Evolutionary conservation across 306 rosid genomes (phyloP), one percentile per base, ranked within the genome.

Genomic region (Argentina anserina): DNA sequence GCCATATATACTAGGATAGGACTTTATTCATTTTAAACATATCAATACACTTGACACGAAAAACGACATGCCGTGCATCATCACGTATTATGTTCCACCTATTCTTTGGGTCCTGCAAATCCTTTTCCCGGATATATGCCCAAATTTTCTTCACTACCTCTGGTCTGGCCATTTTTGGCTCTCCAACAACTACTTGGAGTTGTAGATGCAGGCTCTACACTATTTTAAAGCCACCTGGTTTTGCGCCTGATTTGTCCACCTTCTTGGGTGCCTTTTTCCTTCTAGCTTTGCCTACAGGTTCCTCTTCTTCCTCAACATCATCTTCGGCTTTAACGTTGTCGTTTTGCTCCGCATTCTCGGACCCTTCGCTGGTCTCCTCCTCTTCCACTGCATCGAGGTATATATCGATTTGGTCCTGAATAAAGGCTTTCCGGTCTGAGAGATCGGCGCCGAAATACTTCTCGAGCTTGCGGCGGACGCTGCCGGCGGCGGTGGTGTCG

Each of bases 121-220:
- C 33, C 47, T 55, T 70, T 41, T 70, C 76, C 29, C 76, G 68
- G 43, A 80, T 80, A 26, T 80, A 70, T 9, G 69, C 64, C 83
- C 83, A 80, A 7, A 75, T 23, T 70, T 71, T 80, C 83, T 75
- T 80, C 80, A 75, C 83, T 42, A 81, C 85, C 85, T 82, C 70
- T 52, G 82, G 49, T 29, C 85, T 78, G 11, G 85, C 75, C 85
- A 82, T 41, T 78, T 74, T 55, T 2, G 80, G 41, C 70, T 62
- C 77, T 21, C 85, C 85, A 78, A 74, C 82, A 74, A 82, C 10
- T 37, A 73, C 79, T 82, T 82, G 82, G 49, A 82, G 82, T 49
- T 73, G 71, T 61, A 82, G 85, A 73, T 82, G 78, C 72, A 82
- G 69, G 75, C 80, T 78, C 64, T 81, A 82, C 64, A 77, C 43